Evolutionary conservation across 352 stramenopile species (phyloP).

Genomic region (Globisporangium cystogenes): DNA sequence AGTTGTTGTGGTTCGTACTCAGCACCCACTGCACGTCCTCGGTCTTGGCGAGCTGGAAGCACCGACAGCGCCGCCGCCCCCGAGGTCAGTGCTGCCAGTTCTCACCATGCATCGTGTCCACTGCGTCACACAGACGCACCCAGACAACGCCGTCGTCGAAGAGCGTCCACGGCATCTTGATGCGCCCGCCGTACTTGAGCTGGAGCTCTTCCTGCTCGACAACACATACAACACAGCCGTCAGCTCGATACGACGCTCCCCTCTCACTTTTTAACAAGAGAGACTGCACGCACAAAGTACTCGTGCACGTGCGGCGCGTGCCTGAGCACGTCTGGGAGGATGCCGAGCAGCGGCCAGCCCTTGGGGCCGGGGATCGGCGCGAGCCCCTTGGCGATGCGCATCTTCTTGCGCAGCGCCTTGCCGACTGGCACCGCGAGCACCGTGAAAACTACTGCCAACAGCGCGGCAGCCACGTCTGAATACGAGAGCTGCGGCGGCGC

Average conservation of each 20-base stretch:
- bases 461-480: background rate
- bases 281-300: conserved; percentile 12
- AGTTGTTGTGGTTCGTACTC: conserved; percentile 59
- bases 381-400: conserved; percentile 10
- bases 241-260: background rate
- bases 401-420: conserved; percentile 5
- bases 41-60: conserved; percentile 30
- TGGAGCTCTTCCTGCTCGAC: conserved; percentile 29
- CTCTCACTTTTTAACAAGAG: too few relatives aligned
- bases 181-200: conserved; percentile 32
- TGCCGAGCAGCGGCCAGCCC: conserved; percentile 6
- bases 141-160: conserved; percentile 64
- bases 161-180: conserved; percentile 66
- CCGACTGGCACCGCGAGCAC: background rate
- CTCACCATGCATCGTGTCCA: background rate
- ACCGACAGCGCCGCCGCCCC: background rate
- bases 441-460: conserved; percentile 3
- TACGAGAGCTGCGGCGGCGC: background rate
- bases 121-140: conserved; percentile 8
- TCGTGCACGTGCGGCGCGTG: conserved; percentile 9
- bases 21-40: conserved; percentile 62
- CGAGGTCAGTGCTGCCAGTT: background rate
- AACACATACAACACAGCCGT: background rate
- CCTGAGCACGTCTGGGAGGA: conserved; percentile 6
- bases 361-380: conserved; percentile 9